These are phyloP conservation scores for Carex cristatella DNA, from an alignment of 176 grass and related monocot species.

Conservation along the genomic window DNA sequence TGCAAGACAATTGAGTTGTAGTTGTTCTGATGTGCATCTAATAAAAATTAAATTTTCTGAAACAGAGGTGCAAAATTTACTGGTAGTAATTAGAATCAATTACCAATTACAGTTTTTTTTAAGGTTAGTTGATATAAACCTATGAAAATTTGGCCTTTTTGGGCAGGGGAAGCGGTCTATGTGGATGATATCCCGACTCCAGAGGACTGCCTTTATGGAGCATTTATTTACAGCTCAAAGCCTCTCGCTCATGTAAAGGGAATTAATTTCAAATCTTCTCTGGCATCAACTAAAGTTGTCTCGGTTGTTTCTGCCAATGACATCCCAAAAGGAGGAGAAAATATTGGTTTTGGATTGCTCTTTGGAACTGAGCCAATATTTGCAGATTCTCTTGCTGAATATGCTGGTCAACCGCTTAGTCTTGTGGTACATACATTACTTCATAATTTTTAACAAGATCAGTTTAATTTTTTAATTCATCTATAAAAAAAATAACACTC, in stretches of 20 bases:
- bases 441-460: background rate
- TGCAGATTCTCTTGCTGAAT: constrained; percentile 53
- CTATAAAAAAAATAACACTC: background rate
- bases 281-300: constrained; percentile 52
- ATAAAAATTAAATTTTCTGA: background rate
- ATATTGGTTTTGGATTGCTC: constrained; percentile 33
- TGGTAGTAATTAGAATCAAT: background rate
- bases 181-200: constrained; percentile 76
- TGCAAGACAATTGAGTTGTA: background rate
- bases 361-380: constrained; percentile 71
- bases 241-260: constrained; percentile 56
- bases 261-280: constrained; percentile 59
- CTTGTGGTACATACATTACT: constrained; percentile 49
- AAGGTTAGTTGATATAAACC: background rate
- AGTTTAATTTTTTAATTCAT: background rate
- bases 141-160: background rate
- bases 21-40: background rate
- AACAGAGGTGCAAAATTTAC: background rate
- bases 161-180: constrained; percentile 72
- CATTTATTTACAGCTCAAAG: constrained; percentile 71
- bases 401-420: constrained; percentile 61
- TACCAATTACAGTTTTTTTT: background rate
- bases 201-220: constrained; percentile 62
- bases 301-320: constrained; percentile 51
- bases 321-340: constrained; percentile 67